Evolutionary conservation across 2,329 filamentous ascomycete species (phyloP), one percentile per base, ranked within the genome.

Genomic region (Colletotrichum godetiae): DNA sequence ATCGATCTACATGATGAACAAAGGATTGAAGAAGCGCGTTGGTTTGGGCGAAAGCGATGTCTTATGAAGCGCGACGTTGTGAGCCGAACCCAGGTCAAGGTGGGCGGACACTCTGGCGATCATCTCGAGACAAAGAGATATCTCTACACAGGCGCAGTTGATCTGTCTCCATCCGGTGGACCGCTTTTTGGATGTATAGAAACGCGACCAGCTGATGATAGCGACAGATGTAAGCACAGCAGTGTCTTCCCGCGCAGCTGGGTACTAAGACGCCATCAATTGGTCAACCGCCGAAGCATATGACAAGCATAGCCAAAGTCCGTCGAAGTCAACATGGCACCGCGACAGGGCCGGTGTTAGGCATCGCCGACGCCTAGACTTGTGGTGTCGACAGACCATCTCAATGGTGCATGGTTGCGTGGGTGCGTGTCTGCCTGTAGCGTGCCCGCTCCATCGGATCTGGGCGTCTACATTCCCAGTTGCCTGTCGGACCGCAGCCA

Each of bases 81-180:
- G 33, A 69, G 42, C 12, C 37, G 35, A 46, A 29, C 27, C 29
- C 35, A 46, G 35, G 27, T 15, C 24, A 22, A n/a, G 10, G 31
- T 55, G 3, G 27, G n/a, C 42, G 53, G 42, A 52, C 22, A 24
- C 11, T 49, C 22, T 33, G 12, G 57, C 33, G 46, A 70, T 73
- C 67, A 24, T 52, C 55, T 56, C 15, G 24, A n/a, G 33, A 73
- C 70, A 73, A 73, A 73, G 69, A 63, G 42, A 10, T 7, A 31
- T 53, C 15, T 29, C 37, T 10, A 58, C 31, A 10, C 15, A 29
- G 24, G 24, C 22, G 27, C 33, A 46, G 67, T 49, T n/a, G 33
- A 70, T 61, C 60, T 37, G 31, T 46, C 55, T 55, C 13, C 24
- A 49, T 65, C 24, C 52, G 67, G 59, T 37, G 19, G 42, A 49